phyloP scores from a whole-genome alignment of 352 stramenopile genomes.

The Phytophthora megakarya region DNA sequence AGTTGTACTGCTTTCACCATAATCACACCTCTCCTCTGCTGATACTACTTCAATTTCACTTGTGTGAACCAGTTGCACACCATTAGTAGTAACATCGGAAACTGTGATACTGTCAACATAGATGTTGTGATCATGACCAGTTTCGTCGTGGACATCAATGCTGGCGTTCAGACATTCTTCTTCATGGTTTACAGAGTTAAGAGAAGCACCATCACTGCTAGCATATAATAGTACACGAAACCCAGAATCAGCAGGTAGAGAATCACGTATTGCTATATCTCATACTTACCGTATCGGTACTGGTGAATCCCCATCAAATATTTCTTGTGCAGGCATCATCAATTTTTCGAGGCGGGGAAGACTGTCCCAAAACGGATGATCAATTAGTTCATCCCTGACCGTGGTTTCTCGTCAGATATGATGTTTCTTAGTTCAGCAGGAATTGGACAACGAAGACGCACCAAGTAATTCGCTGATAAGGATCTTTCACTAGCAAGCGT shows the following conservation, averaged over 20 bases:
- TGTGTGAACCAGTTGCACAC: not conserved
- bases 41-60: constrained; percentile 6
- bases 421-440: not conserved
- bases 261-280: not conserved
- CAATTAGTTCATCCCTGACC: constrained; percentile 62
- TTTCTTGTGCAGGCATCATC: constrained; percentile 61
- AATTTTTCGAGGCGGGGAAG: constrained; percentile 34
- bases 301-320: constrained; percentile 47
- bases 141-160: not conserved
- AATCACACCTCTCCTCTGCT: not conserved
- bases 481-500: constrained; percentile 71
- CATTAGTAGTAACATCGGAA: not conserved
- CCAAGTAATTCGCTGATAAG: constrained; percentile 77
- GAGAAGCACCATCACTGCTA: constrained; percentile 1
- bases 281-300: constrained; percentile 16
- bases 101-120: not conserved
- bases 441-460: constrained; percentile 30
- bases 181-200: not conserved
- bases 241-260: not conserved
- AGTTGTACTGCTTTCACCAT: not conserved
- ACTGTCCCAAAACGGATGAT: constrained; percentile 72
- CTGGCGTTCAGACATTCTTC: constrained; percentile 3
- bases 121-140: not conserved
- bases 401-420: constrained; percentile 22
- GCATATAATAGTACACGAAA: constrained; percentile 3